Percentiles rank a stretch among this genome's conserved stretches.
phyloP scores from a whole-genome alignment of 1,139 yeast species.

The Geotrichum siamense region DNA sequence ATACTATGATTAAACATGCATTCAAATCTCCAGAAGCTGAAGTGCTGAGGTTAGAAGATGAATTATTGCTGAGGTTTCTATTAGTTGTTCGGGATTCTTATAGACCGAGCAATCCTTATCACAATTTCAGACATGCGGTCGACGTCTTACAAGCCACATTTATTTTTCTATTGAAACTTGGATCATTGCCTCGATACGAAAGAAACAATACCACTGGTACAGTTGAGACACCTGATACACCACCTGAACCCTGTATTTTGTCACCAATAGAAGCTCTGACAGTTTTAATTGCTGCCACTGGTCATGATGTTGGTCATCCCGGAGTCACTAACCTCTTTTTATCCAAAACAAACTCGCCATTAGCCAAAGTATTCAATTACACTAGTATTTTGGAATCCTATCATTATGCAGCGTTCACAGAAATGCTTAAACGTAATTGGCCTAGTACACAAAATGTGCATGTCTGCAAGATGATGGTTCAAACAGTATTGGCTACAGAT shows the following conservation, averaged over 20 bases:
- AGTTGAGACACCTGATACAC: background rate
- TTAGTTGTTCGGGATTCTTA: conserved; percentile 67
- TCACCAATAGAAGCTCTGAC: conserved; percentile 47
- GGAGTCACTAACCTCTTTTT: conserved; percentile 82
- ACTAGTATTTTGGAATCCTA: conserved; percentile 74
- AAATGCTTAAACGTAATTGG: conserved; percentile 56
- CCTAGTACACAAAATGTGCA: conserved; percentile 37
- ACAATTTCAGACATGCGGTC: conserved; percentile 90
- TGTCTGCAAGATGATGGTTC: conserved; percentile 25
- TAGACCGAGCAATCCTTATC: conserved; percentile 81
- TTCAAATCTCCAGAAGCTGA: conserved; percentile 35
- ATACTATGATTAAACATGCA: conserved; percentile 47
- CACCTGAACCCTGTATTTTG: background rate
- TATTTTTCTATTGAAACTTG: conserved; percentile 48
- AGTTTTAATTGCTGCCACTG: conserved; percentile 72
- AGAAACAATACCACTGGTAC: background rate
- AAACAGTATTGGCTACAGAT: conserved; percentile 73
- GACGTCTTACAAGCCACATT: conserved; percentile 91
- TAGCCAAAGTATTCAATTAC: conserved; percentile 55
- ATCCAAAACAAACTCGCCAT: conserved; percentile 54
- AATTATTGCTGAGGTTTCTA: conserved; percentile 50
- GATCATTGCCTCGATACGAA: conserved; percentile 37
- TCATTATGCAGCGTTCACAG: conserved; percentile 65
- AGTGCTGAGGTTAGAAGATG: conserved; percentile 34
- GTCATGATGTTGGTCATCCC: conserved; percentile 96